Evolutionary conservation across 805 yeast species (phyloP).

Genomic region (Hanseniaspora meyeri): DNA sequence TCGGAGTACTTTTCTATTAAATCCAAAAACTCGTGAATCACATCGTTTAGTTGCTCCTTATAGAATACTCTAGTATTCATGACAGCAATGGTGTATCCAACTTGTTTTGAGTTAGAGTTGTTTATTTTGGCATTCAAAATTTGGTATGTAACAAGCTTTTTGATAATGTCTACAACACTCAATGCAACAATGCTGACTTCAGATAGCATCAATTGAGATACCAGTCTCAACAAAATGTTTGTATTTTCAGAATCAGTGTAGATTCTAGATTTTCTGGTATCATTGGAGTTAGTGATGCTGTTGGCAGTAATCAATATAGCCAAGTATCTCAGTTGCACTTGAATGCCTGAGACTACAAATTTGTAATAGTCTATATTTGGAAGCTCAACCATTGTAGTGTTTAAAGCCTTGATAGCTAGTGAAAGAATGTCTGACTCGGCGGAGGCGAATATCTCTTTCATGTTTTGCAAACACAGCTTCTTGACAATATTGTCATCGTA

Average conservation of each 20-base stretch:
- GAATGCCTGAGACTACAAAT: constrained; percentile 62
- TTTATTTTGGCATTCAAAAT: constrained; percentile 15
- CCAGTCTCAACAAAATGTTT: constrained; percentile 31
- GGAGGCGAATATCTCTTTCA: constrained; percentile 54
- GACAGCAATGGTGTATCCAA: constrained; percentile 50
- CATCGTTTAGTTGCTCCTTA: constrained; percentile 74
- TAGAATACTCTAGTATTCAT: constrained; percentile 71
- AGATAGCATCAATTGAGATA: constrained; percentile 54
- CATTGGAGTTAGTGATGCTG: constrained; percentile 20
- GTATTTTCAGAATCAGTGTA: constrained; percentile 14
- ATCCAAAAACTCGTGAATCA: constrained; percentile 53
- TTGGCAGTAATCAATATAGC: constrained; percentile 40
- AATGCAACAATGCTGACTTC: constrained; percentile 78
- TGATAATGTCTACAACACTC: constrained; percentile 67
- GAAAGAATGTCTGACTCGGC: constrained; percentile 48
- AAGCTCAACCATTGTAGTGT: constrained; percentile 32
- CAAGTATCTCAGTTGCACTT: constrained; percentile 62
- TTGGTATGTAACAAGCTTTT: constrained; percentile 44
- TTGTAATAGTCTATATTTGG: constrained; percentile 39
- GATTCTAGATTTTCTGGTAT: constrained; percentile 15
- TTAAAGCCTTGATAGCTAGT: constrained; percentile 42
- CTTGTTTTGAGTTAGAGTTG: constrained; percentile 28
- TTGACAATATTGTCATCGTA: constrained; percentile 18
- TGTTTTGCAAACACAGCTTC: constrained; percentile 30
- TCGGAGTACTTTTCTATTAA: constrained; percentile 26